Conservation (phyloP, 305 asterid genomes). For the Solanum hybrid region DNA sequence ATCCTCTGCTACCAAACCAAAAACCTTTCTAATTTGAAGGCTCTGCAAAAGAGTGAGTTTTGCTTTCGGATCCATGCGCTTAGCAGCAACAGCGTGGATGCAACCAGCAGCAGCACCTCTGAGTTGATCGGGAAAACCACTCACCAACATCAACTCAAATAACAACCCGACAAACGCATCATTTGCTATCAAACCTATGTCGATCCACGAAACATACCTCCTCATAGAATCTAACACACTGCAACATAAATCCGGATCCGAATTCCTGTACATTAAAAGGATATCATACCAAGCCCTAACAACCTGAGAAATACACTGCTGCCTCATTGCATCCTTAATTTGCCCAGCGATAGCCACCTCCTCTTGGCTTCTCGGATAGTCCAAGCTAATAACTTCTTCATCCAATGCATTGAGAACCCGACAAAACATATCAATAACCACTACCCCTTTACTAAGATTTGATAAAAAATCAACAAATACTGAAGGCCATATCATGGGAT, state of each 20-base stretch:
- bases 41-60: conserved; percentile 63
- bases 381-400: conserved; percentile 78
- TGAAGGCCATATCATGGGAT: conserved; percentile 75
- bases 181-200: conserved; percentile 68
- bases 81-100: conserved; percentile 60
- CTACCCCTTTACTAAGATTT: conserved; percentile 53
- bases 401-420: conserved; percentile 67
- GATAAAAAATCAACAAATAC: conserved; percentile 72
- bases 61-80: conserved; percentile 72
- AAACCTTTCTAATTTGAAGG: conserved; percentile 59
- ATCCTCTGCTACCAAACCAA: conserved; percentile 50
- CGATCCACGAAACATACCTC: conserved; percentile 82
- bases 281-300: conserved; percentile 74
- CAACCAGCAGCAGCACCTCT: conserved; percentile 74
- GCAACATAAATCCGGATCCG: conserved; percentile 58
- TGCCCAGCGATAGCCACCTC: conserved; percentile 58
- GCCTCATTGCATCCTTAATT: conserved; percentile 90
- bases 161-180: conserved; percentile 53
- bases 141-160: conserved; percentile 65
- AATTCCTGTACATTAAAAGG: conserved; percentile 45
- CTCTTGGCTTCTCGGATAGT: conserved; percentile 57
- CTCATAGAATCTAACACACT: conserved; percentile 59
- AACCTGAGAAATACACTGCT: conserved; percentile 75
- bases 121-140: conserved; percentile 53
- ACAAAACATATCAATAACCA: conserved; percentile 80